Evolutionary conservation across 2,329 filamentous ascomycete species (phyloP).

Genomic region (Pestalotiopsis fici): DNA sequence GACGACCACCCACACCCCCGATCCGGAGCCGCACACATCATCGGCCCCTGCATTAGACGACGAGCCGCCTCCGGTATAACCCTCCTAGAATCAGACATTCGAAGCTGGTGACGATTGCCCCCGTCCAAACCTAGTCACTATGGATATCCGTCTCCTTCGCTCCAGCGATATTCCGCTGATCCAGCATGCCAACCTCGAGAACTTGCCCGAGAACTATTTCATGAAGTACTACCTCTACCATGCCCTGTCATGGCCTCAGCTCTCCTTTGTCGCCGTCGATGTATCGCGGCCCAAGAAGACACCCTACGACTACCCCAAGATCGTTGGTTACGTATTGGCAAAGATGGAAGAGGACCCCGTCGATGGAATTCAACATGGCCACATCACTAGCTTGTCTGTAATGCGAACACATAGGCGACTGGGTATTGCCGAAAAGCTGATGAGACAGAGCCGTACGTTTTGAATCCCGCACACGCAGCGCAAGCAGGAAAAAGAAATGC

Average conservation of each 20-base stretch:
- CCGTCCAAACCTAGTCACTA: slow-evolving; percentile 41
- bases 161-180: slow-evolving; percentile 86
- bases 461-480: not conserved
- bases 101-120: not conserved
- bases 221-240: slow-evolving; percentile 99
- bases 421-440: slow-evolving; percentile 94
- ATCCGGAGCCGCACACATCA: not conserved
- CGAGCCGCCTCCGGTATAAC: not conserved
- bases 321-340: slow-evolving; percentile 97
- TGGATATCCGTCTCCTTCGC: slow-evolving; percentile 89
- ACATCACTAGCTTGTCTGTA: slow-evolving; percentile 92
- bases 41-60: not conserved
- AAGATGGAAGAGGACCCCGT: slow-evolving; percentile 99
- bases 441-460: slow-evolving; percentile 85
- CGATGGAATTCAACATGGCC: slow-evolving; percentile 89
- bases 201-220: slow-evolving; percentile 99
- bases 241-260: slow-evolving; percentile 94
- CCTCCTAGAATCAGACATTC: not conserved
- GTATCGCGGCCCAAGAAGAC: slow-evolving; percentile 76
- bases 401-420: slow-evolving; percentile 93
- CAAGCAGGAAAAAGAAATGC: not conserved
- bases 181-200: slow-evolving; percentile 98
- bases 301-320: slow-evolving; percentile 89
- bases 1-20: not conserved
- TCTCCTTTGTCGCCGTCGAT: slow-evolving; percentile 95